phyloP scores from a whole-genome alignment of 371 early-diverging fungal genomes.

The Mucor circinelloides region DNA sequence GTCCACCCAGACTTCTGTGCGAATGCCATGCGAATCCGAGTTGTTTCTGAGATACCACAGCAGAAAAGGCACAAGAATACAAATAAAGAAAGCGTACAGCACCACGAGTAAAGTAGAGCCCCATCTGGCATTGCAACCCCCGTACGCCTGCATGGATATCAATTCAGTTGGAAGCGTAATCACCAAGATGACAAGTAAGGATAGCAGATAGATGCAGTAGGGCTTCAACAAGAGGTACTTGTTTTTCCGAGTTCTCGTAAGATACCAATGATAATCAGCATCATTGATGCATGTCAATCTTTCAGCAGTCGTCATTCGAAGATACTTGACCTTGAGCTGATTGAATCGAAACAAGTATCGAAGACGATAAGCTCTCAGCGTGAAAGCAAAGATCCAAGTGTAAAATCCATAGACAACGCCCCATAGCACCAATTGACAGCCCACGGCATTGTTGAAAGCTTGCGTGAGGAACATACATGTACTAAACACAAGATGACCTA shows the following conservation, averaged over 20 bases:
- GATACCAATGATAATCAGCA: slow-evolving; percentile 32
- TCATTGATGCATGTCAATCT: slow-evolving; percentile 12
- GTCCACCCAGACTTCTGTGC: slow-evolving; percentile 37
- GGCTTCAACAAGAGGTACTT: not conserved
- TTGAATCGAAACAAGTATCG: slow-evolving; percentile 32
- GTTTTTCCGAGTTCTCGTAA: slow-evolving; percentile 9
- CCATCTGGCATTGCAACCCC: slow-evolving; percentile 19
- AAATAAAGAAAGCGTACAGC: slow-evolving; percentile 25
- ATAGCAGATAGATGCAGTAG: slow-evolving; percentile 15
- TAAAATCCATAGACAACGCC: slow-evolving; percentile 35
- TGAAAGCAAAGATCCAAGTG: slow-evolving; percentile 41
- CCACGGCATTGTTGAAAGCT: slow-evolving; percentile 1
- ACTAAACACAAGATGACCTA: slow-evolving; percentile 40
- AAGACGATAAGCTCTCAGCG: slow-evolving; percentile 33
- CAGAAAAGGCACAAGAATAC: slow-evolving; percentile 26
- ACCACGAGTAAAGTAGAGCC: slow-evolving; percentile 17
- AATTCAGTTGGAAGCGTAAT: slow-evolving; percentile 21
- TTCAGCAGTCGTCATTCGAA: slow-evolving; percentile 15
- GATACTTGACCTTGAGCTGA: slow-evolving; percentile 25
- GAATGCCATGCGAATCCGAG: slow-evolving; percentile 41
- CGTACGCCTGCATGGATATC: not conserved
- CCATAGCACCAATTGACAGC: slow-evolving; percentile 36
- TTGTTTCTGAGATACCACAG: slow-evolving; percentile 23
- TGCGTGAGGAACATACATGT: slow-evolving; percentile 25
- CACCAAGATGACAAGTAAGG: slow-evolving; percentile 17